These are phyloP conservation scores for Clonostachys rosea DNA, from an alignment of 2,329 filamentous ascomycete genomes.

Conservation along the genomic window DNA sequence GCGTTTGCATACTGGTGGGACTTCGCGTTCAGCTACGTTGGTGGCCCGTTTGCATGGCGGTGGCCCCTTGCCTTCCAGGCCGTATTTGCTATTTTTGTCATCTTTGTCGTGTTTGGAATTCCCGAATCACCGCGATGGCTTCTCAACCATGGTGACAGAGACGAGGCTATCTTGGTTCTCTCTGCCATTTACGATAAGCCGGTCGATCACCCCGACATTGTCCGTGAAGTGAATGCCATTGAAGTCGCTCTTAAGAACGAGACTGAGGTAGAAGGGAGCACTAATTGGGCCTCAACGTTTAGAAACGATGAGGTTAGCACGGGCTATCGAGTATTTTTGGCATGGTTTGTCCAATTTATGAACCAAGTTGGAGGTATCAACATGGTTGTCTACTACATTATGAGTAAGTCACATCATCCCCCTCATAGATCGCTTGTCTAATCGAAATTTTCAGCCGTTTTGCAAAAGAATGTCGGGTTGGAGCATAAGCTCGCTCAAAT, in stretches of 20 bases:
- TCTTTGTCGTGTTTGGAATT: conserved; percentile 16
- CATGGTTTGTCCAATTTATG: conserved; percentile 26
- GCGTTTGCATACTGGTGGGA: conserved; percentile 11
- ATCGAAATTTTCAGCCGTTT: conserved; percentile 19
- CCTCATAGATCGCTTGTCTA: background rate
- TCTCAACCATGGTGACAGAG: conserved; percentile 15
- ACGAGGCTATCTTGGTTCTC: conserved; percentile 18
- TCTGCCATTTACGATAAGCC: conserved; percentile 2
- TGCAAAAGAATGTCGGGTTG: conserved; percentile 37
- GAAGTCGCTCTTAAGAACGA: conserved; percentile 16
- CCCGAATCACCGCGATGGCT: conserved; percentile 19
- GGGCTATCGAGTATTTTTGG: conserved; percentile 19
- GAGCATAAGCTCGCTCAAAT: conserved; percentile 36
- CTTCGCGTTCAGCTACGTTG: conserved; percentile 18
- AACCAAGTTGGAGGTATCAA: conserved; percentile 2
- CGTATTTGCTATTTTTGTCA: conserved; percentile 11
- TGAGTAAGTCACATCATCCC: too few relatives aligned
- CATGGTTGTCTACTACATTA: too few relatives aligned
- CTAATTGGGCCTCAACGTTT: conserved; percentile 11
- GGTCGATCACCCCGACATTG: background rate
- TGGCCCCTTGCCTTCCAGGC: conserved; percentile 24
- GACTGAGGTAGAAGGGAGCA: conserved; percentile 11
- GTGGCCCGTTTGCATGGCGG: conserved; percentile 21
- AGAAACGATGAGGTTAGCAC: conserved; percentile 5
- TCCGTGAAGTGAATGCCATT: background rate